Conservation (phyloP, 345 rosid species). For the Brassica rapa region DNA sequence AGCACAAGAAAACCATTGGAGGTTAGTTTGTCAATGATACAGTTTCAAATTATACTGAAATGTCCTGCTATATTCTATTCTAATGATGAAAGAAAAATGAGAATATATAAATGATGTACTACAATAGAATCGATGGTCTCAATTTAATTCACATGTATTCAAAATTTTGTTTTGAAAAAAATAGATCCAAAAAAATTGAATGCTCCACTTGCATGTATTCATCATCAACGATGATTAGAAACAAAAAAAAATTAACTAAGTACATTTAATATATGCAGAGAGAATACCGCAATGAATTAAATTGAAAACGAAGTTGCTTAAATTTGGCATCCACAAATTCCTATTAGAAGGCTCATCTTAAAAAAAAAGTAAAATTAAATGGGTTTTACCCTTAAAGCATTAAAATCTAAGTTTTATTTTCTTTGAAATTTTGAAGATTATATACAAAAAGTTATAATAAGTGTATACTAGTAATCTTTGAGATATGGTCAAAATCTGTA, state of each 20-base stretch:
- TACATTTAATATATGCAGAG: background rate
- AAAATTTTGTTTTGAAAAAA: background rate
- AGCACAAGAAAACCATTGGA: background rate
- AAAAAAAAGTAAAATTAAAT: background rate
- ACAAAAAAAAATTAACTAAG: background rate
- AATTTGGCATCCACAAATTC: background rate
- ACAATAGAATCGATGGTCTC: background rate
- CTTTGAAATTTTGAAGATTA: background rate
- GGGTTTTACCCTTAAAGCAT: background rate
- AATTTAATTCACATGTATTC: background rate
- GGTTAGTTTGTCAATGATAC: background rate
- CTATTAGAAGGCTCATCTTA: background rate
- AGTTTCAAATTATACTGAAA: background rate
- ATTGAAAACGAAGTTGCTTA: conserved; percentile 8
- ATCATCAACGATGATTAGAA: background rate
- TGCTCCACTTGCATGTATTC: background rate
- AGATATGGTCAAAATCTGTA: background rate
- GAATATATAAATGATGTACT: background rate
- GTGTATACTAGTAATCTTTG: background rate
- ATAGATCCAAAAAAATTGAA: background rate
- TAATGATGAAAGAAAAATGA: background rate
- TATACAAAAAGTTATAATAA: background rate
- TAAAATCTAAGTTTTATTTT: background rate
- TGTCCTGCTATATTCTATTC: background rate
- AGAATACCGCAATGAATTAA: background rate